These are phyloP conservation scores for Ustilago loliicola DNA, from an alignment of 1,284 basidiomycete species.

Conservation along the genomic window DNA sequence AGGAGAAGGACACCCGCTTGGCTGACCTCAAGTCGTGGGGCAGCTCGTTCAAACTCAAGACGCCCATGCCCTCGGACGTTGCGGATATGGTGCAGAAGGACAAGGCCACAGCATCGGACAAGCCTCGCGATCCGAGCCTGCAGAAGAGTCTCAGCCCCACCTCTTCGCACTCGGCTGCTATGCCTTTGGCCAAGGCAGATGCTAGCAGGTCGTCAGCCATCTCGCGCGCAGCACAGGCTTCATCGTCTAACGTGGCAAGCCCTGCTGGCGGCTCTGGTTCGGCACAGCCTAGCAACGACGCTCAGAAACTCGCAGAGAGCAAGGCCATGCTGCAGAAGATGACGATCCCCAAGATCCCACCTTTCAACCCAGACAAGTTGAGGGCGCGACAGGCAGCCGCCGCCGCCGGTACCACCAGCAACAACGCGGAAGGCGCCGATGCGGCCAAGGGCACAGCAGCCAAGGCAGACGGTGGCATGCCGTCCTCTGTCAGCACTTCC, in stretches of 20 bases:
- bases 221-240: constrained; percentile 31
- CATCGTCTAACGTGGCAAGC: constrained; percentile 35
- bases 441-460: constrained; percentile 19
- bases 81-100: constrained; percentile 75
- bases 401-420: constrained; percentile 23
- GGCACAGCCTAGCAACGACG: constrained; percentile 26
- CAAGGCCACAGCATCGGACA: constrained; percentile 58
- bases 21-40: constrained; percentile 93
- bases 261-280: constrained; percentile 36
- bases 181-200: constrained; percentile 25
- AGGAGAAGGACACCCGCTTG: constrained; percentile 91
- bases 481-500: constrained; percentile 58
- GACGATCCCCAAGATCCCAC: constrained; percentile 87
- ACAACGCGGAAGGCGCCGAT: constrained; percentile 18
- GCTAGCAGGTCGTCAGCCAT: constrained; percentile 33
- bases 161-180: constrained; percentile 37
- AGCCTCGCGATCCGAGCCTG: constrained; percentile 60
- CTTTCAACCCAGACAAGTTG: constrained; percentile 80
- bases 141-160: constrained; percentile 62
- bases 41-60: constrained; percentile 93
- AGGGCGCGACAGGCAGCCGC: constrained; percentile 53
- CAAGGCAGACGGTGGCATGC: constrained; percentile 30
- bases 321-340: constrained; percentile 71
- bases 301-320: constrained; percentile 53
- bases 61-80: constrained; percentile 92